Base-by-base conservation (phyloP, 805 yeast genomes). In the Candida golubevii region DNA sequence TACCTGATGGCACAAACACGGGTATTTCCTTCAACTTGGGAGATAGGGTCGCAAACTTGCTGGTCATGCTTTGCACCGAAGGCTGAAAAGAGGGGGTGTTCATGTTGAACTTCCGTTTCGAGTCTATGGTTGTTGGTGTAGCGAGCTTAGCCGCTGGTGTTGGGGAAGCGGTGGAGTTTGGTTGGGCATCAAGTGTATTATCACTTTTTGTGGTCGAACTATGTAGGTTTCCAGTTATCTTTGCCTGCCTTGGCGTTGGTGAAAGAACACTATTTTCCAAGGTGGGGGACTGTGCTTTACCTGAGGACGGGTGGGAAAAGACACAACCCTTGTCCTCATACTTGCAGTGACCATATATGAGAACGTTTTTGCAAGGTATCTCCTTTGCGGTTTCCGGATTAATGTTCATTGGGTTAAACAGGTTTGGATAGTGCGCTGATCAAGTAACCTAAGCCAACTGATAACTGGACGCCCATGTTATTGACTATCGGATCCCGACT, bases 281-380 rank as follows among this genome's bases (percentile, higher is more conserved):
- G 42, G 35, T 29, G 31, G 45, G 33, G 33, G 40, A 37, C 40
- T 39, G 31, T 38, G 39, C 27, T 59, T 38, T 33, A 12, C 39
- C 38, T 11, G 44, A 36, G 14, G 36, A 33, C 60, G 65, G 46
- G 77, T 84, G 61, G 40, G 79, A 80, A 59, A 87, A 88, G 2
- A 83, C 84, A 60, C 96, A 88, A 9, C 96, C 96, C 56, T 87
- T 88, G 53, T 85, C 84, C 55, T 86, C 89, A 66, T 78, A 88
- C 61, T 87, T 87, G 70, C 97, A 88, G 57, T 77, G 87, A 4
- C 96, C 97, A 67, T 88, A 88, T 30, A 87, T 86, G 38, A 83
- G 79, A 44, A 88, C 82, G 57, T 88, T 88, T 61, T 89, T 77
- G 66, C 96, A 88, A 44, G 85, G 89, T 27, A 88, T 82, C 47